Conservation (phyloP, 345 rosid genomes). For the Salix caprea region DNA sequence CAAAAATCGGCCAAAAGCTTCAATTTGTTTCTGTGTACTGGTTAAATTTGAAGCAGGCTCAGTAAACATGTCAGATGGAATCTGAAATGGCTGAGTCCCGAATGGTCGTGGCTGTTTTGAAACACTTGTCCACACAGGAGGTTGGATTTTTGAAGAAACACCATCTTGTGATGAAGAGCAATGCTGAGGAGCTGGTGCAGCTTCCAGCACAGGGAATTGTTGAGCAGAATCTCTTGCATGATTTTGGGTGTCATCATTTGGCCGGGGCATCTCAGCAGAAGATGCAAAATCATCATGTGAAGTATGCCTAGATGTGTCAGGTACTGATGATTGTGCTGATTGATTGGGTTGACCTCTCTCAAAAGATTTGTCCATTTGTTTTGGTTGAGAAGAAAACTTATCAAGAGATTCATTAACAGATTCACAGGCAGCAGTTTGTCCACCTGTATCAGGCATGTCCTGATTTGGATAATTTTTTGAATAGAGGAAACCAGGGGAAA, state of each 20-base stretch:
- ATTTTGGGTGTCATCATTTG: conserved; percentile 26
- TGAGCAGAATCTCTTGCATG: conserved; percentile 32
- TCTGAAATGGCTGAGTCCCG: conserved; percentile 36
- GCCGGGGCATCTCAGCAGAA: conserved; percentile 34
- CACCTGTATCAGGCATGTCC: conserved; percentile 34
- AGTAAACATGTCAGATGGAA: conserved; percentile 29
- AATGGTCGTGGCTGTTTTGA: conserved; percentile 37
- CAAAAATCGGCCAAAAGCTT: conserved; percentile 56
- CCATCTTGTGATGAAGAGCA: conserved; percentile 40
- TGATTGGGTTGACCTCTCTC: conserved; percentile 46
- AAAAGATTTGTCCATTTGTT: conserved; percentile 34
- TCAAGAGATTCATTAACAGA: conserved; percentile 32
- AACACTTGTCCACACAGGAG: conserved; percentile 37
- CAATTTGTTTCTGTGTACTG: conserved; percentile 44
- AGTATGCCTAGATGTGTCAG: conserved; percentile 17
- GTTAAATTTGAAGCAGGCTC: conserved; percentile 29
- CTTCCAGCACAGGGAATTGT: conserved; percentile 47
- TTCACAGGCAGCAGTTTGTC: conserved; percentile 28
- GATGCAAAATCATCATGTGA: conserved; percentile 26
- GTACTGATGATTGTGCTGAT: conserved; percentile 26
- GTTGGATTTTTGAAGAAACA: conserved; percentile 32
- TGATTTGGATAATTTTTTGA: conserved; percentile 43
- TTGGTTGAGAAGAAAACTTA: conserved; percentile 34
- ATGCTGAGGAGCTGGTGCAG: conserved; percentile 38
- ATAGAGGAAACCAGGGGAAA: conserved; percentile 44